Evolutionary conservation across 2,329 filamentous ascomycete genomes (phyloP).

Genomic region (Talaromyces marneffei): DNA sequence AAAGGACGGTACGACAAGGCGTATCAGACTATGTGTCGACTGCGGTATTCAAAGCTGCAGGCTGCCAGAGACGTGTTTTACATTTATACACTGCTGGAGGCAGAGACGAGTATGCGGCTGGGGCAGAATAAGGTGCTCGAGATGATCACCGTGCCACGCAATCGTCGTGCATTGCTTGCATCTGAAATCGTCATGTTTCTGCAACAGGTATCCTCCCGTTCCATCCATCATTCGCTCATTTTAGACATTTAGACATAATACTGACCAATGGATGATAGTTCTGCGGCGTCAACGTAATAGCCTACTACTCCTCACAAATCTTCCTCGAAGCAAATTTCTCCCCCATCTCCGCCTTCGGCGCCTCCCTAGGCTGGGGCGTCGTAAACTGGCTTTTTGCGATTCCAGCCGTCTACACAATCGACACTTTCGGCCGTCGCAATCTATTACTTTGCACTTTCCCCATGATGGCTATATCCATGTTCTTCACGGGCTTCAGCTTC

Average conservation of each 20-base stretch:
- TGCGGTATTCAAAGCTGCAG: conserved; percentile 41
- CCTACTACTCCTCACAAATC: conserved; percentile 58
- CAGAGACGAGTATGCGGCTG: conserved; percentile 52
- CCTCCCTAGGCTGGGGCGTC: conserved; percentile 56
- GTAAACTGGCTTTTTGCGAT: conserved; percentile 62
- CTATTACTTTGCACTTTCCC: conserved; percentile 61
- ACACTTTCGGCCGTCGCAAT: conserved; percentile 61
- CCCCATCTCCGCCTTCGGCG: conserved; percentile 47
- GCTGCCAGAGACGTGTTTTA: conserved; percentile 44
- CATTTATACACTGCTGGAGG: conserved; percentile 51
- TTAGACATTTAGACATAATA: not conserved
- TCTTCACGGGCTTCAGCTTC: conserved; percentile 51
- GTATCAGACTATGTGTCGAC: conserved; percentile 38
- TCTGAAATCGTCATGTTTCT: conserved; percentile 62
- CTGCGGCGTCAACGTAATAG: conserved; percentile 50
- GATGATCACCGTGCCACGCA: conserved; percentile 56
- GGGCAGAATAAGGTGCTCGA: conserved; percentile 51
- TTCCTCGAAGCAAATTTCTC: conserved; percentile 51
- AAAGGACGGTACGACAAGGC: conserved; percentile 39
- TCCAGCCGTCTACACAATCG: conserved; percentile 60
- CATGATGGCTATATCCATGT: conserved; percentile 52
- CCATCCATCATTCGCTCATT: not conserved
- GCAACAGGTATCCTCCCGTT: conserved; percentile 47
- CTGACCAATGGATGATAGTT: conserved; percentile 25
- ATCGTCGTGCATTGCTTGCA: conserved; percentile 56